phyloP scores from a whole-genome alignment of 495 filamentous ascomycete species.

The Penicillium paxilli region DNA sequence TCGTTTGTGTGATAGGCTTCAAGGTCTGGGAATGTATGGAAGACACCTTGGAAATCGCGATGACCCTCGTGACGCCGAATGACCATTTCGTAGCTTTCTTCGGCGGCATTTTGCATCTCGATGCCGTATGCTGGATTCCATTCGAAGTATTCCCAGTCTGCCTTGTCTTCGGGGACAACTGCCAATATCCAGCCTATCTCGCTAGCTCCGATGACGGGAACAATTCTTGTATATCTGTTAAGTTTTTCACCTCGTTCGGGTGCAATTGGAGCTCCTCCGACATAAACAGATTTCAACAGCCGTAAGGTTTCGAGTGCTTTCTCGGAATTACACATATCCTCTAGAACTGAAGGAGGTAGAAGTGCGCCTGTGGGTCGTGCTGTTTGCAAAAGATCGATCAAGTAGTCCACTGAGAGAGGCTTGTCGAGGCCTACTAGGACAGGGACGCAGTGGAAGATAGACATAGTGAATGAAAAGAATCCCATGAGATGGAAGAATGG shows the following conservation, averaged over 20 bases:
- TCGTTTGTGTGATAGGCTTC: conserved; percentile 57
- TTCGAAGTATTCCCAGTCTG: conserved; percentile 54
- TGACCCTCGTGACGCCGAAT: conserved; percentile 6
- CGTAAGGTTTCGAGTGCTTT: conserved; percentile 15
- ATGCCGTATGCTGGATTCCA: conserved; percentile 46
- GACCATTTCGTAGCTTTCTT: conserved; percentile 47
- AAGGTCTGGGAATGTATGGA: conserved; percentile 55
- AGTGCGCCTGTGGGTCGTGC: conserved; percentile 16
- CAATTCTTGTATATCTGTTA: conserved; percentile 12
- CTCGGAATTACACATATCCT: conserved; percentile 27
- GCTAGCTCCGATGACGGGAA: conserved; percentile 16
- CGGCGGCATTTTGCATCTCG: conserved; percentile 39
- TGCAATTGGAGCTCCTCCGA: conserved; percentile 24
- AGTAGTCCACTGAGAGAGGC: conserved; percentile 22
- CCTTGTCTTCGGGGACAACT: conserved; percentile 32
- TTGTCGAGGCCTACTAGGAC: conserved; percentile 22
- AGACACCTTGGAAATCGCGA: conserved; percentile 45
- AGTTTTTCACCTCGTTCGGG: conserved; percentile 15
- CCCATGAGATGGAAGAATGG: conserved; percentile 33
- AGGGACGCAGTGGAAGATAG: conserved; percentile 17
- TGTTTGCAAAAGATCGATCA: conserved; percentile 16
- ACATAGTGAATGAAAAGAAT: conserved; percentile 5
- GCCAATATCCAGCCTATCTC: conserved; percentile 21
- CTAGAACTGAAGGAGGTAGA: conserved; percentile 25
- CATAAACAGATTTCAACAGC: conserved; percentile 13